Conservation (phyloP, 352 stramenopile species). For the Phytopythium litorale region DNA sequence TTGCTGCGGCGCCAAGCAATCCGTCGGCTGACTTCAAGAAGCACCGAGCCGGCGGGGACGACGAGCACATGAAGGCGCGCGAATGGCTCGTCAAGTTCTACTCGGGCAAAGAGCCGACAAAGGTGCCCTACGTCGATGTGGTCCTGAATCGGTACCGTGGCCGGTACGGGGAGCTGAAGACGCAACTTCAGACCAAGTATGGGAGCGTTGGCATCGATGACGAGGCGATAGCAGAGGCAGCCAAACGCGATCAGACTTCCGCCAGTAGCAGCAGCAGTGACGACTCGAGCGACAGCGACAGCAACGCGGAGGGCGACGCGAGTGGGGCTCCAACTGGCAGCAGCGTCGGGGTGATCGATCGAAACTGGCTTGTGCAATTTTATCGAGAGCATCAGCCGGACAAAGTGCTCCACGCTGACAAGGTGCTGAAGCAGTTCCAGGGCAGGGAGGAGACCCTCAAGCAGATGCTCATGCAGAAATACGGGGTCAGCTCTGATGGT, state of each 20-base stretch:
- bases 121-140: slow-evolving; percentile 51
- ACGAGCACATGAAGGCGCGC: slow-evolving; percentile 28
- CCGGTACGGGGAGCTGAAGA: slow-evolving; percentile 47
- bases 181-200: slow-evolving; percentile 51
- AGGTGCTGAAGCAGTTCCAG: slow-evolving; percentile 56
- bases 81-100: slow-evolving; percentile 53
- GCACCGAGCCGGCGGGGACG: slow-evolving; percentile 7
- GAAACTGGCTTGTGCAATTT: slow-evolving; percentile 49
- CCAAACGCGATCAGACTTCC: too few relatives aligned
- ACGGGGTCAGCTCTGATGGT: slow-evolving; percentile 8
- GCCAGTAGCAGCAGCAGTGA: slow-evolving; percentile 10
- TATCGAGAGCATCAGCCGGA: slow-evolving; percentile 49
- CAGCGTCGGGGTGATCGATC: slow-evolving; percentile 23
- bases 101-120: slow-evolving; percentile 32
- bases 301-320: slow-evolving; percentile 12
- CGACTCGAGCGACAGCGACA: slow-evolving; percentile 11
- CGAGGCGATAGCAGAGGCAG: not conserved
- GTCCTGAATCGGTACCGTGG: slow-evolving; percentile 57
- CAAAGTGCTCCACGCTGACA: slow-evolving; percentile 40
- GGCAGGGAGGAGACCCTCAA: slow-evolving; percentile 61
- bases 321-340: slow-evolving; percentile 12
- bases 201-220: slow-evolving; percentile 11
- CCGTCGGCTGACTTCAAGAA: not conserved
- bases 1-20: not conserved
- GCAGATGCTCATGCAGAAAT: slow-evolving; percentile 56